Conservation (phyloP, 208 protist species). For the Crithidia fasciculata region DNA sequence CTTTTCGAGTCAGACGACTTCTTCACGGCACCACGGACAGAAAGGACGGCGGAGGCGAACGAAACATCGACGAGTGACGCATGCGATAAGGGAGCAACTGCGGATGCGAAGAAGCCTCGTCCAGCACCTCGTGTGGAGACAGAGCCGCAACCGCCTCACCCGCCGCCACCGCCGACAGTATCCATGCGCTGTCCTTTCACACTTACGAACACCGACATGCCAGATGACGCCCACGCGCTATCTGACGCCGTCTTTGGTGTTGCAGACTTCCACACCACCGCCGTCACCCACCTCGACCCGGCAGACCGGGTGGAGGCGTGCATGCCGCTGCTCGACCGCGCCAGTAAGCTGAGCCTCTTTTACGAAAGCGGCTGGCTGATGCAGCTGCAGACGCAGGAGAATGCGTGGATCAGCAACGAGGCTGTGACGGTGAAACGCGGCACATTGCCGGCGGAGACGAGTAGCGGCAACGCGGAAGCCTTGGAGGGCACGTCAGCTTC, state of each 20-base stretch:
- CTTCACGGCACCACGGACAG: too few species aligned
- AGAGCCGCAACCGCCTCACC: background rate
- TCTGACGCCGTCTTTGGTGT: conserved; percentile 50
- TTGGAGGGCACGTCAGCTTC: background rate
- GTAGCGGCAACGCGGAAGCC: background rate
- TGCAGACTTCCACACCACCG: conserved; percentile 40
- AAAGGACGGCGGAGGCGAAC: too few species aligned
- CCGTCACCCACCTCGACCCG: conserved; percentile 42
- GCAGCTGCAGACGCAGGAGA: conserved; percentile 29
- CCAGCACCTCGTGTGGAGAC: background rate
- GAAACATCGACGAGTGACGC: too few species aligned
- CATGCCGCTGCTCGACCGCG: conserved; percentile 51
- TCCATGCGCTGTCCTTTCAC: conserved; percentile 27
- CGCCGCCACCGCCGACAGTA: conserved; percentile 22
- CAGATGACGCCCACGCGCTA: background rate
- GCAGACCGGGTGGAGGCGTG: conserved; percentile 34
- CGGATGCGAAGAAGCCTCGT: background rate
- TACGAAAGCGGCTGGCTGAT: conserved; percentile 44
- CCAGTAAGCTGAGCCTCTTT: conserved; percentile 43
- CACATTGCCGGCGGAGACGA: background rate
- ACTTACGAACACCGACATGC: background rate
- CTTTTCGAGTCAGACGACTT: conserved; percentile 3
- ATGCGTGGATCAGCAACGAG: background rate
- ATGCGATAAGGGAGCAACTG: background rate
- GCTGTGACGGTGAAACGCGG: background rate